Base-by-base conservation (phyloP, 768 basidiomycete genomes). In the Tulasnella sp. region DNA sequence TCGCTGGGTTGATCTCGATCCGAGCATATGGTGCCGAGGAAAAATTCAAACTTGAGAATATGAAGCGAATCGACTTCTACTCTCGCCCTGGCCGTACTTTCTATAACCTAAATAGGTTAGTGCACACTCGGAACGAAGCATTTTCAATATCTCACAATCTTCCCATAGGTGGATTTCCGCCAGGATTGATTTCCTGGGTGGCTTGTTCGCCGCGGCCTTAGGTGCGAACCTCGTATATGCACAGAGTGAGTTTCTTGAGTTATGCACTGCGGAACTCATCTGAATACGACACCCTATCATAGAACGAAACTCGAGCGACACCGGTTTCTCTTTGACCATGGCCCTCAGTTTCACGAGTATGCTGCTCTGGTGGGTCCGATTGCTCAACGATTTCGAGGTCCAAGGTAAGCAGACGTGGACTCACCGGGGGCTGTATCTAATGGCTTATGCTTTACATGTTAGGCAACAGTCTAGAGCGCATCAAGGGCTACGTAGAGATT, bases 141-240 rank as follows among this genome's bases (percentile, higher is more conserved):
- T 50, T 34, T 3, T 46, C 7, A 22, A 8, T 22, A 76, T 34
- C 41, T 42, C 73, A 69, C 9, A 46, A 31, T 37, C 50, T 11
- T 75, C 40, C 44, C 58, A 34, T 76, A 88, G 89, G 77, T 90
- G 90, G 90, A 84, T 90, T 64, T 86, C 85, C 79, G 84, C 89
- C 60, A 87, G 89, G 80, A 87, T 95, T 54, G 94, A 95, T 83
- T 84, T 88, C 50, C 85, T 93, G 3, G 91, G 91, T 1, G 88
- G 87, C 5, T 37, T 91, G 18, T 93, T 93, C 83, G 87, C 90
- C 0, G 85, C 89, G 9, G 85, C 86, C 2, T 85, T 93, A 6
- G 91, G 91, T 28, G 85, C 87, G 2, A 92, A 91, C 84, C 86
- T 93, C 24, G 85, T 90, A 6, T 91, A 91, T 81, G 60, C 86